Evolutionary conservation across 768 basidiomycete genomes (phyloP).

Genomic region (Leccinum boreale): DNA sequence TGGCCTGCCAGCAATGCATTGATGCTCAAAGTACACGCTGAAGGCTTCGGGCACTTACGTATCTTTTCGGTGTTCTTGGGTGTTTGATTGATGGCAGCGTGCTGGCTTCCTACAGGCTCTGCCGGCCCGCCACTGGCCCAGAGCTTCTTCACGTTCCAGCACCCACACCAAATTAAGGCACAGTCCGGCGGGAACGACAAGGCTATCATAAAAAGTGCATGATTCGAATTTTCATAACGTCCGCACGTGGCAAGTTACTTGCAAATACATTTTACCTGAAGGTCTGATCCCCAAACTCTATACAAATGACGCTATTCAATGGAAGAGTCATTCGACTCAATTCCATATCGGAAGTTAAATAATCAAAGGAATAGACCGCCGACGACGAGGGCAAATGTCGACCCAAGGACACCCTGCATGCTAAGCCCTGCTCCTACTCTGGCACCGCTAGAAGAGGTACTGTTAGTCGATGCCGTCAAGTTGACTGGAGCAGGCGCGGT

Average conservation of each 20-base stretch:
- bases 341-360: background rate
- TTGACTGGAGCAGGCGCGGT: constrained; percentile 39
- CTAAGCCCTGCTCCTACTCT: background rate
- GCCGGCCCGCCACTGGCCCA: too few species aligned
- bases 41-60: too few species aligned
- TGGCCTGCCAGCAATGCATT: too few species aligned
- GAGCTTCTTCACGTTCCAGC: too few species aligned
- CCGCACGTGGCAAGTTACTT: background rate
- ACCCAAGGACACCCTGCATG: constrained; percentile 8
- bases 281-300: background rate
- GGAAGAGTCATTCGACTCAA: background rate
- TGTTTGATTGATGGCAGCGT: too few species aligned
- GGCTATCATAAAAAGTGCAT: too few species aligned
- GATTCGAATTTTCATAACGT: too few species aligned
- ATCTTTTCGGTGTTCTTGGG: too few species aligned
- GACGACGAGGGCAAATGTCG: background rate
- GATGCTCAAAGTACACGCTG: too few species aligned
- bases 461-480: constrained; percentile 21
- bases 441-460: background rate
- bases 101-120: too few species aligned
- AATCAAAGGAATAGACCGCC: constrained; percentile 10
- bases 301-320: background rate
- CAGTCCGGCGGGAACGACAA: too few species aligned
- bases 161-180: too few species aligned
- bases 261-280: background rate